Evolutionary conservation across 345 rosid genomes (phyloP), one percentile per base, ranked within the genome.

Genomic region (Geranium brycei): DNA sequence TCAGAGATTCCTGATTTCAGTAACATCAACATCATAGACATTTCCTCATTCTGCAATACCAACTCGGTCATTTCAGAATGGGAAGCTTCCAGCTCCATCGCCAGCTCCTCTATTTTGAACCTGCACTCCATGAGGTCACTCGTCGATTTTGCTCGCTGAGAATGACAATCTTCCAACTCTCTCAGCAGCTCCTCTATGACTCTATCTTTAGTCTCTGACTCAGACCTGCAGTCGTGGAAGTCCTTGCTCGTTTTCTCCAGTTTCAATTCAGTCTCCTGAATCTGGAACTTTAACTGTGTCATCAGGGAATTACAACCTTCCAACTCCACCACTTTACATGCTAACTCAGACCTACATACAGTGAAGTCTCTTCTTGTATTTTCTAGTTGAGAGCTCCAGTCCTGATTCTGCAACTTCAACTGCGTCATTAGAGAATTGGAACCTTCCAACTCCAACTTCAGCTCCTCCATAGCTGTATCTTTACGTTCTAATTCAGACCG

Each of bases 41-140:
- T 68, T 85, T 86, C 95, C 72, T 88, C 89, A 57, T 88, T 78
- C 69, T 86, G 82, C 76, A 85, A 66, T 61, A 71, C 2, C 28
- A 23, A 23, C 28, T 23, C 28, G 28, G 2, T 2, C 28, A 23
- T 23, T 23, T 23, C 28, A 23, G 28, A 23, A 23, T 2, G 28
- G 28, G 28, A 23, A 23, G 28, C 28, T 23, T 23, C 28, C 28
- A 23, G 73, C 61, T 91, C 89, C 62, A 76, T 62, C 73, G 73
- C 69, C 18, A 84, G 77, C 61, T 69, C 75, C 75, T 81, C 74
- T 65, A 87, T 18, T 65, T 72, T 78, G 55, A 72, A 75, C 79
- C 74, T 38, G 11, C 47, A 38, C 8, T 38, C 47, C 8, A 5
- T 38, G 47, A 38, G 11, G 47, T 38, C 47, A 38, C 47, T 38